A percentile compares a stretch with the other conserved stretches of the same genome.
phyloP scores from a whole-genome alignment of 2,329 filamentous ascomycete species.

The Fulvia fulva region DNA sequence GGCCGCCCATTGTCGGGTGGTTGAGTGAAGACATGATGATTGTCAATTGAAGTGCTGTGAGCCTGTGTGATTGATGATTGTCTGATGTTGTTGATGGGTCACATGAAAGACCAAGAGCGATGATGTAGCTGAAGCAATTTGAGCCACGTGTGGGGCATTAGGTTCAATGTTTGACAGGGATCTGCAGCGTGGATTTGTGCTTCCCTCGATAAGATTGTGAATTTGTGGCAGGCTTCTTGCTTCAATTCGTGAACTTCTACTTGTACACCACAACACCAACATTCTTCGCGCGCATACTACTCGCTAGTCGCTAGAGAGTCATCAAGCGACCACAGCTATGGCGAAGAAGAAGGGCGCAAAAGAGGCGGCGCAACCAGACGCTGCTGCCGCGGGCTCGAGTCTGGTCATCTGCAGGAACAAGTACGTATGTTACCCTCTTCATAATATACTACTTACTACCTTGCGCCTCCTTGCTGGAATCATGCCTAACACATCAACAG shows the following conservation, averaged over 20 bases:
- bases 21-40: neutral
- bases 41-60: neutral
- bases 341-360: constrained; percentile 32
- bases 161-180: neutral
- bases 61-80: neutral
- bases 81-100: neutral
- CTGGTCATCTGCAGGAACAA: constrained; percentile 65
- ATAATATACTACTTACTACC: neutral
- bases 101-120: neutral
- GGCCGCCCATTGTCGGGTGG: neutral
- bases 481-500: neutral
- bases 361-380: constrained; percentile 18
- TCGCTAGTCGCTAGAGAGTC: neutral
- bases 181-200: neutral
- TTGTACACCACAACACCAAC: neutral
- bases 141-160: neutral
- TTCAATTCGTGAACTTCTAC: neutral
- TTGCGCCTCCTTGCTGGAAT: neutral
- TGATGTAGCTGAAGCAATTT: neutral
- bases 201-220: neutral
- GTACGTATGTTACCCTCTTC: constrained; percentile 46
- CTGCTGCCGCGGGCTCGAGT: constrained; percentile 43
- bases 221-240: neutral
- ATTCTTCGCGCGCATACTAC: neutral
- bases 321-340: constrained; percentile 20